phyloP scores from a whole-genome alignment of 2,329 filamentous ascomycete genomes.

The Arthrobotrys sinensis region DNA sequence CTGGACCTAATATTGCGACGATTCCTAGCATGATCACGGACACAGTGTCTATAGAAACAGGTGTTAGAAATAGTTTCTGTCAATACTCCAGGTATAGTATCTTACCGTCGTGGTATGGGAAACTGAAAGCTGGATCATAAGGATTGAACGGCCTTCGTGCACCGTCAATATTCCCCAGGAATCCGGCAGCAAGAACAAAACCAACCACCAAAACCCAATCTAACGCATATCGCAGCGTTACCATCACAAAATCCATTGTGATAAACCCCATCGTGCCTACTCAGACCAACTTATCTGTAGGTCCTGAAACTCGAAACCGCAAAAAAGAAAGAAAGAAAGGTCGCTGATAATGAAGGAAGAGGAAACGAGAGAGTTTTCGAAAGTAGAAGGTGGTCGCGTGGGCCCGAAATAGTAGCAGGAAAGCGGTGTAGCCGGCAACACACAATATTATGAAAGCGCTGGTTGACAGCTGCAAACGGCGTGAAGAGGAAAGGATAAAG shows the following conservation, averaged over 20 bases:
- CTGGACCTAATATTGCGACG: constrained; percentile 42
- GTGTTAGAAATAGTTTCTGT: constrained; percentile 4
- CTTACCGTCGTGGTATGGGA: constrained; percentile 58
- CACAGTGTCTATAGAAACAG: constrained; percentile 41
- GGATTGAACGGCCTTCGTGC: constrained; percentile 58
- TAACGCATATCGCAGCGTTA: constrained; percentile 52
- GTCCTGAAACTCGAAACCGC: not conserved
- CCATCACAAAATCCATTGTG: constrained; percentile 40
- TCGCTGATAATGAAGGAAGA: not conserved
- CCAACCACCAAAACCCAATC: constrained; percentile 57
- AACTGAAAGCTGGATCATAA: constrained; percentile 57
- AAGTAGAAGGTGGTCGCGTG: constrained; percentile 58
- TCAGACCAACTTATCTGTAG: not conserved
- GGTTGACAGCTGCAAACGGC: constrained; percentile 34
- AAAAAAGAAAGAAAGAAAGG: constrained; percentile 6
- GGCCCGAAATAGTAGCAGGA: constrained; percentile 9
- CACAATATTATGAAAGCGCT: constrained; percentile 14
- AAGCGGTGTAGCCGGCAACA: constrained; percentile 25
- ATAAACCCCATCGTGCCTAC: constrained; percentile 32
- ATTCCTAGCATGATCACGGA: constrained; percentile 34
- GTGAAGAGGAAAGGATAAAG: constrained; percentile 32
- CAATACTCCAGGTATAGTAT: not conserved
- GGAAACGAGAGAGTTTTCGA: constrained; percentile 18
- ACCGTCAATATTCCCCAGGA: constrained; percentile 53
- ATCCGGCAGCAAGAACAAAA: constrained; percentile 26